Conservation (phyloP, 106 monocot species). For the Vanilla planifolia region DNA sequence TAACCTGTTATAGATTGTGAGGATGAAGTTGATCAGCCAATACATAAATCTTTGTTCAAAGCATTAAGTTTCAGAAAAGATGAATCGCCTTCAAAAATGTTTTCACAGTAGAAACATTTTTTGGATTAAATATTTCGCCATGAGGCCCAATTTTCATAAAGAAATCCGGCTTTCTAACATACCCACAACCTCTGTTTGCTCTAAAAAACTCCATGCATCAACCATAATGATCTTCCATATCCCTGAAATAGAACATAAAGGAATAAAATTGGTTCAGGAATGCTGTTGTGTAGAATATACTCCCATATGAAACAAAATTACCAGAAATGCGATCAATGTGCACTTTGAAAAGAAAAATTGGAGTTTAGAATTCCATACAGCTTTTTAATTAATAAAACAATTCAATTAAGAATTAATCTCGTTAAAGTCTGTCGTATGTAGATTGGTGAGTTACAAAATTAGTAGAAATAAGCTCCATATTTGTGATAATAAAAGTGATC, state of each 20-base stretch:
- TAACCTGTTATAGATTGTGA: conserved; percentile 29
- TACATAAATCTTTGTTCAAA: too few relatives aligned
- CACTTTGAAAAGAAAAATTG: not conserved
- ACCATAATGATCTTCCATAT: conserved; percentile 63
- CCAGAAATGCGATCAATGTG: not conserved
- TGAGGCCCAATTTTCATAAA: conserved; percentile 34
- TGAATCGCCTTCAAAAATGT: conserved; percentile 48
- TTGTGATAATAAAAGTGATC: too few relatives aligned
- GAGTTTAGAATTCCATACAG: not conserved
- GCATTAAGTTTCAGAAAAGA: not conserved
- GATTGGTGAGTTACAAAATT: too few relatives aligned
- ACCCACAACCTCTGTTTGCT: conserved; percentile 83
- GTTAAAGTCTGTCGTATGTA: too few relatives aligned
- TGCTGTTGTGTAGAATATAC: not conserved
- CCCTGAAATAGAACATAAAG: conserved; percentile 50
- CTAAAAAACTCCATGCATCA: conserved; percentile 82
- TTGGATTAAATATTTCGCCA: conserved; percentile 62
- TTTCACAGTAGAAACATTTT: conserved; percentile 36
- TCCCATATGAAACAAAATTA: not conserved
- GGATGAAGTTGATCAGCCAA: not conserved
- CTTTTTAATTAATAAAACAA: too few relatives aligned
- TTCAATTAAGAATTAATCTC: too few relatives aligned
- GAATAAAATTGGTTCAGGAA: not conserved
- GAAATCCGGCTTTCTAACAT: conserved; percentile 76
- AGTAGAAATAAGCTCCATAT: too few relatives aligned